Percentiles rank a stretch among this genome's conserved stretches.
phyloP scores from a whole-genome alignment of 306 rosid genomes.

The Lupinus albus region DNA sequence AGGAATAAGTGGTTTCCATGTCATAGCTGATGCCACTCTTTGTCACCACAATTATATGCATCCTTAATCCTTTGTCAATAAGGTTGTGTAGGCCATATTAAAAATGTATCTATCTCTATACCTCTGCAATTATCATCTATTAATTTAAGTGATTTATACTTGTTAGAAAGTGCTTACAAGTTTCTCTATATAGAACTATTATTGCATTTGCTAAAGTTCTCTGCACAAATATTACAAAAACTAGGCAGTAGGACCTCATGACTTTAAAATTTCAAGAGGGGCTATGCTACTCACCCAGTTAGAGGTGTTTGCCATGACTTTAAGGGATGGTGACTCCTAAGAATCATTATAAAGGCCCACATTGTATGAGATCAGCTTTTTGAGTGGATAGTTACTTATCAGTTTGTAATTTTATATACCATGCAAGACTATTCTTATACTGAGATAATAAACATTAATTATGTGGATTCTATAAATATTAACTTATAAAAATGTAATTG shows the following conservation, averaged over 20 bases:
- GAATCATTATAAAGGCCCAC: constrained; percentile 7
- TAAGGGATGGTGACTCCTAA: neutral
- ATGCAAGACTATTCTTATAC: neutral
- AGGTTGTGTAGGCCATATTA: no score
- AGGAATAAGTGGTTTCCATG: constrained; percentile 50
- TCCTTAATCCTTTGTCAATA: neutral
- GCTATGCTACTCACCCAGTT: neutral
- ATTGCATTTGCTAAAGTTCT: no score
- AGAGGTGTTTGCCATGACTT: neutral
- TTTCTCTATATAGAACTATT: neutral
- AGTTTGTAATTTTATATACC: neutral
- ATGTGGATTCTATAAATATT: neutral
- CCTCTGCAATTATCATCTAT: no score
- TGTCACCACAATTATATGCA: constrained; percentile 18
- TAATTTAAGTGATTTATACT: no score
- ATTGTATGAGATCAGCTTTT: neutral
- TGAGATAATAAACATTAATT: neutral
- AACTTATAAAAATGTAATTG: neutral
- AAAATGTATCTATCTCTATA: no score
- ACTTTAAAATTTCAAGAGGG: no score
- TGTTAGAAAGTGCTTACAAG: neutral
- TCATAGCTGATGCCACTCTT: constrained; percentile 50
- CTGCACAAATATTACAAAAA: no score
- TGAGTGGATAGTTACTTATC: neutral
- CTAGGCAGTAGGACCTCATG: no score